Percentiles rank a stretch among this genome's conserved stretches.
Conservation (phyloP, 2,329 filamentous ascomycete genomes). For the Dactylellina cionopaga region DNA sequence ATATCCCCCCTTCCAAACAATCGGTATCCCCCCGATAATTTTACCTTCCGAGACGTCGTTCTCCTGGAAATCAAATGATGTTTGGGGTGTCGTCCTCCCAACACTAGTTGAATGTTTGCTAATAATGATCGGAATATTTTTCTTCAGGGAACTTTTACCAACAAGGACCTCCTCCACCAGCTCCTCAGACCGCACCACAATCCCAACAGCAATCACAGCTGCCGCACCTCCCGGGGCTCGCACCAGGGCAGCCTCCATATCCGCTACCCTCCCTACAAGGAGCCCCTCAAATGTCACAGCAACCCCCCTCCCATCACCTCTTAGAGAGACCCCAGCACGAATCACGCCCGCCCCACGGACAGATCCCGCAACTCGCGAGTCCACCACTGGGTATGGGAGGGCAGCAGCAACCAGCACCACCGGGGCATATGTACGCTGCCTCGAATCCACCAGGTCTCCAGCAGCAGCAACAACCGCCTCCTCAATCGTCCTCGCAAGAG, state of each 20-base stretch:
- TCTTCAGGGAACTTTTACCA: constrained; percentile 39
- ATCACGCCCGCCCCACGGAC: constrained; percentile 30
- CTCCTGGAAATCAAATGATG: neutral
- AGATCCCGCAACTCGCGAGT: constrained; percentile 44
- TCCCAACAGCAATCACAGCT: constrained; percentile 29
- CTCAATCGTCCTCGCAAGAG: constrained; percentile 21
- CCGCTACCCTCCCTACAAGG: constrained; percentile 42
- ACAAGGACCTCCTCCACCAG: constrained; percentile 39
- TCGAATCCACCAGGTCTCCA: constrained; percentile 31
- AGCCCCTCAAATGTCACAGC: constrained; percentile 13
- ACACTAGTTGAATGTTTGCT: neutral
- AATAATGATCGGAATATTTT: neutral
- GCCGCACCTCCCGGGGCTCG: constrained; percentile 35
- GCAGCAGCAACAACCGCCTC: constrained; percentile 11
- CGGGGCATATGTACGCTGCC: constrained; percentile 25
- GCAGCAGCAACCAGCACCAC: constrained; percentile 33
- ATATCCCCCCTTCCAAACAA: no score
- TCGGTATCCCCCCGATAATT: no score
- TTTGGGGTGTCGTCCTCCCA: neutral
- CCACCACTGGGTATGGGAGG: constrained; percentile 28
- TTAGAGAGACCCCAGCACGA: constrained; percentile 40
- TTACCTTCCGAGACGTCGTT: neutral
- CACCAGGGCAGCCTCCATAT: constrained; percentile 40
- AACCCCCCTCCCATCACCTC: constrained; percentile 38
- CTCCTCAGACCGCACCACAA: constrained; percentile 27